Evolutionary conservation across 768 basidiomycete species (phyloP).

Genomic region (Suillus fuscotomentosus): DNA sequence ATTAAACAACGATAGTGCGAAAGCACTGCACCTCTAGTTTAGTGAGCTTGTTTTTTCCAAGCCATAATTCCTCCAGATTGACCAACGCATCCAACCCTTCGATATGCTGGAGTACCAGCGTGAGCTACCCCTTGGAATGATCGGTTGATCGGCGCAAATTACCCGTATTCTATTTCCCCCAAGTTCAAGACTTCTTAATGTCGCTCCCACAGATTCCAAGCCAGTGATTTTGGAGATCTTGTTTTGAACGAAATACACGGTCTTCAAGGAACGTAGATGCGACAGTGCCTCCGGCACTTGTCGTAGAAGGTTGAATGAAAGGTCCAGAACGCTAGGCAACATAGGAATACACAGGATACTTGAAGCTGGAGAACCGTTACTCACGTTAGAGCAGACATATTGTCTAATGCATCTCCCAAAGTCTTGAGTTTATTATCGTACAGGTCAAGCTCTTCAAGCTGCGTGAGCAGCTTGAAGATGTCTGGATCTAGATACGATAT

Average conservation of each 20-base stretch:
- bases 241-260: constrained; percentile 95
- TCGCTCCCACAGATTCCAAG: constrained; percentile 51
- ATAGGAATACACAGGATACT: constrained; percentile 2
- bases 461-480: constrained; percentile 61
- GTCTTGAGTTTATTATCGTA: constrained; percentile 94
- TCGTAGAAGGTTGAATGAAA: constrained; percentile 92
- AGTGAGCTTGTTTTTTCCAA: constrained; percentile 96
- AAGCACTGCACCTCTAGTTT: constrained; percentile 67
- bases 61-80: constrained; percentile 90
- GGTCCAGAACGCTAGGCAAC: constrained; percentile 67
- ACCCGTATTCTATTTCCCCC: constrained; percentile 93
- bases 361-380: constrained; percentile 19
- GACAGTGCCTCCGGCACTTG: constrained; percentile 62
- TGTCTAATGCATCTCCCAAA: constrained; percentile 64
- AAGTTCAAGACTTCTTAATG: constrained; percentile 81
- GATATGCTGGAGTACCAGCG: constrained; percentile 59
- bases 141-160: constrained; percentile 25
- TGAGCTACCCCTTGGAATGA: constrained; percentile 1
- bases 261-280: constrained; percentile 59
- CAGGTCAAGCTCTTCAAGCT: constrained; percentile 87
- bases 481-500: constrained; percentile 71
- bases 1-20: not conserved
- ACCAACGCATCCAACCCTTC: constrained; percentile 80
- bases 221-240: constrained; percentile 80
- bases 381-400: constrained; percentile 54